A percentile compares a stretch with the other conserved stretches of the same genome.
Conservation (phyloP, 1,284 basidiomycete genomes). For the Heterobasidion parviporum region DNA sequence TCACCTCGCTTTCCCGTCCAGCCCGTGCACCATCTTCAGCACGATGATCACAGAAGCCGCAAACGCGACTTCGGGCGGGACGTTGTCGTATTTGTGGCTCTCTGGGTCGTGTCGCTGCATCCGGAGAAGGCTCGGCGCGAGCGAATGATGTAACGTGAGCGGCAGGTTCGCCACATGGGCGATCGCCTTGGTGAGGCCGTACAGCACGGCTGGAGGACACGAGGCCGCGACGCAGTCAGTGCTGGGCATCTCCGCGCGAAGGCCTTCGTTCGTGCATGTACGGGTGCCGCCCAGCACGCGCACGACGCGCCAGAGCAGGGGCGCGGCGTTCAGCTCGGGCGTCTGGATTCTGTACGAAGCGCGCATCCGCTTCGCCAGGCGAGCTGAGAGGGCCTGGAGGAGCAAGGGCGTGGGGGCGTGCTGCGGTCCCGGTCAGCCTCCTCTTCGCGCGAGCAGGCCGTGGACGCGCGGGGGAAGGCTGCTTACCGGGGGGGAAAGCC, state of each 20-base stretch:
- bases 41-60: conserved; percentile 59
- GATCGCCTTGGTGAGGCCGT: conserved; percentile 52
- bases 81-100: conserved; percentile 47
- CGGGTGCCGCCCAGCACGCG: conserved; percentile 68
- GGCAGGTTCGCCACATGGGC: conserved; percentile 51
- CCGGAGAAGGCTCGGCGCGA: conserved; percentile 34
- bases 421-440: conserved; percentile 28
- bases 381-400: conserved; percentile 56
- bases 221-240: not conserved
- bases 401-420: conserved; percentile 49
- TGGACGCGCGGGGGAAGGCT: not conserved
- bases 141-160: conserved; percentile 48
- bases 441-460: not conserved
- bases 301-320: conserved; percentile 76
- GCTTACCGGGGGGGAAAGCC: conserved; percentile 63
- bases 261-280: conserved; percentile 31
- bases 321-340: conserved; percentile 74
- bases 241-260: too few relatives aligned
- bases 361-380: conserved; percentile 50
- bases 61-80: conserved; percentile 72
- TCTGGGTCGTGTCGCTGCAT: conserved; percentile 31
- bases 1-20: conserved; percentile 64
- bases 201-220: conserved; percentile 45
- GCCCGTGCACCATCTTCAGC: conserved; percentile 77
- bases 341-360: conserved; percentile 51